Base-by-base conservation (phyloP, 2,329 filamentous ascomycete species). In the Calonectria fujianensis region DNA sequence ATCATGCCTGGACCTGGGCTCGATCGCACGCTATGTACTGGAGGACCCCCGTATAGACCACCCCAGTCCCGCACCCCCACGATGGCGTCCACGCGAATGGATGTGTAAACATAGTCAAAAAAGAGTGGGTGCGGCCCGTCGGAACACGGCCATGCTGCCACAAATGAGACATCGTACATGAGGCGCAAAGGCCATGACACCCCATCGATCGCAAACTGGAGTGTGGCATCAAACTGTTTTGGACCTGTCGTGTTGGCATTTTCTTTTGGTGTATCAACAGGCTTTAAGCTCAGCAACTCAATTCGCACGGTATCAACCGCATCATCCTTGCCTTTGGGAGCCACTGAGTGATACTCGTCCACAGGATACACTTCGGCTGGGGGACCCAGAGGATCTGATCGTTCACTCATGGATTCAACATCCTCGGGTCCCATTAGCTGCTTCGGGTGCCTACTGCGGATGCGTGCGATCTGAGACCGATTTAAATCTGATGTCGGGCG, bases 301-400 rank as follows among this genome's bases (percentile, higher is more conserved):
- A 95, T 91, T 57, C 93, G 90, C 45, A 95, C 92, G 20, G 91
- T 89, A 81, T 95, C 93, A 16, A 91, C 86, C 18, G 90, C 86
- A 74, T 92, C 89, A 72, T 92, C 90, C 4, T 91, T 88, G 11
- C 92, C 89, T 7, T 69, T 74, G 2, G 92, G 90, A 37, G 87
- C 83, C 2, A 92, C 87, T 6, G 94, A 87, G 64, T 91, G 85
- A 83, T 95, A 96, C 78, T 96, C 94, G 32, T 88, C 87, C 13
- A 94, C 89, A 0, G 93, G 93, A 78, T 93, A 95, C 14, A 86
- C 83, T 70, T 91, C 87, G 5, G 92, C 89, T 11, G 89, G 85
- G 0, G 93, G 92, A 0, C 94, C 94, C 8, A 95, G 88, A 1
- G 94, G 92, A 76, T 94, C 91, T 18, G 93, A 94, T 41, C 93